Conservation (phyloP, 192 early-diverging fungal species). For the Mortierella alpina region DNA sequence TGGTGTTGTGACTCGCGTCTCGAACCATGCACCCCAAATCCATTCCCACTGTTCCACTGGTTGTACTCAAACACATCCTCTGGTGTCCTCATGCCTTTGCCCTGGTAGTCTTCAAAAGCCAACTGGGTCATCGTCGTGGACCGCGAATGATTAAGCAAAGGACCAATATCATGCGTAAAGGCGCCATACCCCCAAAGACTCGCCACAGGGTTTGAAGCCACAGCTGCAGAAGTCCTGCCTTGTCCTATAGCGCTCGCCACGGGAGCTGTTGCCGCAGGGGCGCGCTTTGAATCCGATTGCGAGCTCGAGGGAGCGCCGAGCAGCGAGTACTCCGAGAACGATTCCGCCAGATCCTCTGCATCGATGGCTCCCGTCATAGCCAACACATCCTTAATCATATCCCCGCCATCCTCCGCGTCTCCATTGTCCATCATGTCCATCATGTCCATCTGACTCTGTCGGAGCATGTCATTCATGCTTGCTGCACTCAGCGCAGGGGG, state of each 20-base stretch:
- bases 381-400: conserved; percentile 41
- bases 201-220: conserved; percentile 5
- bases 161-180: conserved; percentile 15
- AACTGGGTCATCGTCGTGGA: conserved; percentile 5
- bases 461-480: conserved; percentile 19
- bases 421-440: conserved; percentile 20
- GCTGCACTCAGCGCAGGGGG: background rate
- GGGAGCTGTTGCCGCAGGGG: background rate
- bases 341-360: conserved; percentile 22
- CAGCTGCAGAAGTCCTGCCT: conserved; percentile 9
- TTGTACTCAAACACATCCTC: background rate
- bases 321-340: background rate
- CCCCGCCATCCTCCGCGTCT: conserved; percentile 1
- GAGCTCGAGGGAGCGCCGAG: background rate
- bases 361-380: conserved; percentile 44
- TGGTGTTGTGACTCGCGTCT: background rate
- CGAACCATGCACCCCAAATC: background rate
- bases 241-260: conserved; percentile 22
- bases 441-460: conserved; percentile 26
- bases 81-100: background rate
- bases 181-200: conserved; percentile 45
- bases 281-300: background rate
- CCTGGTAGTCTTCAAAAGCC: background rate
- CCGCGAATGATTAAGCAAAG: conserved; percentile 11
- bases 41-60: conserved; percentile 8